These are phyloP conservation scores for Pseudomonodictys pantanalensis DNA, from an alignment of 495 filamentous ascomycete genomes.

Conservation along the genomic window DNA sequence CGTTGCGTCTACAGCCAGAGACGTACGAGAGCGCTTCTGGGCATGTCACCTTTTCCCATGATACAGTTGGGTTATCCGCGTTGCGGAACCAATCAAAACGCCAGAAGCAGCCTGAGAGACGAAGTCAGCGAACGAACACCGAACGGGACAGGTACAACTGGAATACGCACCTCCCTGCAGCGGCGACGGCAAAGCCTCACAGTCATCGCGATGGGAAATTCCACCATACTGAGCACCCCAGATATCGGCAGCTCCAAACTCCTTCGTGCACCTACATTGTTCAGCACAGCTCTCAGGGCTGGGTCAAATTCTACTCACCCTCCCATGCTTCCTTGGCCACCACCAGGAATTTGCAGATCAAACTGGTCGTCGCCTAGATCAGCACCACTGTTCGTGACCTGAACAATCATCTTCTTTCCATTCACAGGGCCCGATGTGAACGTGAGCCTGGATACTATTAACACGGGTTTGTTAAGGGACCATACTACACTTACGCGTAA, in stretches of 20 bases:
- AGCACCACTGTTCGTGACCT: conserved; percentile 15
- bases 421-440: conserved; percentile 24
- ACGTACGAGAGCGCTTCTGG: conserved; percentile 19
- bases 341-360: conserved; percentile 22
- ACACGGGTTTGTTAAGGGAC: not conserved
- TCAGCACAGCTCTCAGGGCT: not conserved
- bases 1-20: conserved; percentile 16
- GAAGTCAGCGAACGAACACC: too few species aligned
- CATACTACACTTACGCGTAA: conserved; percentile 45
- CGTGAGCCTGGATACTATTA: conserved; percentile 4
- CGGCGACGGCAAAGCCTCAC: too few species aligned
- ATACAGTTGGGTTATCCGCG: conserved; percentile 20
- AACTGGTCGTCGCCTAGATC: conserved; percentile 26
- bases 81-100: conserved; percentile 28
- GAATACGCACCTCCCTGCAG: too few species aligned
- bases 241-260: conserved; percentile 10
- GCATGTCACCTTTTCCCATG: conserved; percentile 16
- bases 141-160: too few species aligned
- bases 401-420: conserved; percentile 25
- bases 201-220: too few species aligned
- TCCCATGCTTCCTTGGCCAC: conserved; percentile 14
- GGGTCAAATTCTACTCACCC: not conserved
- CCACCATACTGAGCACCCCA: conserved; percentile 22
- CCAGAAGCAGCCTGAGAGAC: conserved; percentile 29
- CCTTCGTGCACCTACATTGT: conserved; percentile 6